A percentile compares a stretch with the other conserved stretches of the same genome.
Evolutionary conservation across 257 asterid species (phyloP).

Genomic region (Marsdenia floribunda): DNA sequence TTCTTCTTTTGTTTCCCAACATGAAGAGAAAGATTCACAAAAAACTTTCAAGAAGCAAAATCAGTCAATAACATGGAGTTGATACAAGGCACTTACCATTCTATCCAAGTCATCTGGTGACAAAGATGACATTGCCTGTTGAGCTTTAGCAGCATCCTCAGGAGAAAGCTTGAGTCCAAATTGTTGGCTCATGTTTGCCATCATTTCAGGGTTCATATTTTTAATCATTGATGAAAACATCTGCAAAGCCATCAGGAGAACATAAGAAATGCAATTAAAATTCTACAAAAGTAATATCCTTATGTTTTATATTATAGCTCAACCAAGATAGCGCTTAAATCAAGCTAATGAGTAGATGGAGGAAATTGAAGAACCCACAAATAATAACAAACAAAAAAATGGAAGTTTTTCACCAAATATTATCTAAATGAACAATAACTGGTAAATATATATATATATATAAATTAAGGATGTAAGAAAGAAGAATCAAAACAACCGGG

Average conservation of each 20-base stretch:
- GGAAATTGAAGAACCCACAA: not conserved
- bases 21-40: not conserved
- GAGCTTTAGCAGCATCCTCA: constrained; percentile 98
- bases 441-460: not conserved
- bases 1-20: no score
- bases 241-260: constrained; percentile 40
- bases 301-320: not conserved
- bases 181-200: constrained; percentile 95
- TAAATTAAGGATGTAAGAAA: not conserved
- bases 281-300: not conserved
- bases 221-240: constrained; percentile 88
- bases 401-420: not conserved
- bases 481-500: not conserved
- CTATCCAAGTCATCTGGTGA: constrained; percentile 87
- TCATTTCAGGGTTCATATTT: constrained; percentile 86
- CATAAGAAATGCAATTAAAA: not conserved
- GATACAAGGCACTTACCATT: constrained; percentile 42
- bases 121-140: constrained; percentile 92
- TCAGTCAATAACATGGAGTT: not conserved
- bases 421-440: not conserved
- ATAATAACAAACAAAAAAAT: no score
- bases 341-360: not conserved
- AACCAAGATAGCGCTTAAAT: not conserved
- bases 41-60: not conserved
- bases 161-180: constrained; percentile 85